Base-by-base conservation (phyloP, 306 rosid species). In the Aeschynomene evenia region DNA sequence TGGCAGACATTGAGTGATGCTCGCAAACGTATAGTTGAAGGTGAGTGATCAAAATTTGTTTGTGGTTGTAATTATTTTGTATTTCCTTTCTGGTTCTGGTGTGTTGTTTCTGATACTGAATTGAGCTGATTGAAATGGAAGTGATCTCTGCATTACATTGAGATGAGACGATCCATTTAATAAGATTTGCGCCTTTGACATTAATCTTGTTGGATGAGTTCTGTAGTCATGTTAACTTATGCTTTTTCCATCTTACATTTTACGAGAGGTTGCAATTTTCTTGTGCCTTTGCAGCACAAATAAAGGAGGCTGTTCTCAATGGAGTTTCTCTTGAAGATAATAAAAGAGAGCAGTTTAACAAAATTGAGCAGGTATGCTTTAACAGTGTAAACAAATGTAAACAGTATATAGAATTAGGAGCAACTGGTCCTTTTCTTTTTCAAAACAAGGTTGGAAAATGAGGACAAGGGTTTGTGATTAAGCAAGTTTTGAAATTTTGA, bases 321-420 rank as follows among this genome's bases (percentile, higher is more conserved):
- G 98, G 98, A 77, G 97, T 94, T 81, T 79, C 97, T 70, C 98
- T 94, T 56, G 94, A 90, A 79, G 97, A 85, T 78, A 95, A 87
- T 29, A 81, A 86, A 79, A 88, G 84, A 80, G 98, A 94, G 42
- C 59, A 77, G 0, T 94, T 90, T 76, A 94, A 94, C 88, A 84
- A 71, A 80, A 85, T 90, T 82, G 76, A 90, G 78, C 98, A 94
- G 94, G 98, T 94, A 23, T 21, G 76, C 56, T 74, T 59, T 34
- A 31, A 31, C 34, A 31, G 4, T 31, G 34, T 4, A 31, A 31
- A 7, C 34, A 31, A 31, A 33, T 22, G 7, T 48, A 9, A 16
- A 40, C 9, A 13, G 7, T 70, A 21, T 37, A 63, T 64, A 23
- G 15, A 55, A 37, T 23, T 53, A 52, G 28, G 28, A 61, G 54